Evolutionary conservation across 2,329 filamentous ascomycete genomes (phyloP).

Genomic region (Gremmenia infestans): DNA sequence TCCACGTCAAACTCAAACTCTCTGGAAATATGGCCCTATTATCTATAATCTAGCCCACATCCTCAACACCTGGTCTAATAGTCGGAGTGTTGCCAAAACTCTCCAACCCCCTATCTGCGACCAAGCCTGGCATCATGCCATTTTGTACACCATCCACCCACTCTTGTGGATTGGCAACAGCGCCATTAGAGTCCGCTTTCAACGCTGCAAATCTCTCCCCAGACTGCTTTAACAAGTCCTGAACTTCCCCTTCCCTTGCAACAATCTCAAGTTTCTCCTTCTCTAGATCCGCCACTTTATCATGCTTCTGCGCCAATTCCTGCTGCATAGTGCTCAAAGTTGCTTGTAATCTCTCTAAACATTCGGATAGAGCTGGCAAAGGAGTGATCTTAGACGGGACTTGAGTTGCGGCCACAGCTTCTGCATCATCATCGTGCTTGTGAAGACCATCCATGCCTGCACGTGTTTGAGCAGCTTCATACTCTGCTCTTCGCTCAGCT

Average conservation of each 20-base stretch:
- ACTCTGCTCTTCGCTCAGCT: conserved; percentile 70
- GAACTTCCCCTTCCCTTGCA: conserved; percentile 71
- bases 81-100: conserved; percentile 37
- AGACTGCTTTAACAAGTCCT: conserved; percentile 73
- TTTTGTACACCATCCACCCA: conserved; percentile 12
- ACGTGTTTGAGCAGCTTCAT: conserved; percentile 80
- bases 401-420: conserved; percentile 22
- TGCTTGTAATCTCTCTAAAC: conserved; percentile 57
- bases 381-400: conserved; percentile 62
- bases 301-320: conserved; percentile 54
- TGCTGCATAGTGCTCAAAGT: conserved; percentile 59
- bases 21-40: no score
- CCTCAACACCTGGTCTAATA: conserved; percentile 25
- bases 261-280: conserved; percentile 65
- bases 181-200: conserved; percentile 42
- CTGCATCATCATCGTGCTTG: conserved; percentile 40
- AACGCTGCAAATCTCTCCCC: conserved; percentile 64
- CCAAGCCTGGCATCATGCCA: conserved; percentile 6
- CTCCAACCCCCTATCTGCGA: conserved; percentile 32
- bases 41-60: conserved; percentile 19
- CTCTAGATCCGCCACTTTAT: conserved; percentile 60
- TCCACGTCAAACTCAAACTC: no score
- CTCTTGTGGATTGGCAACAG: conserved; percentile 17
- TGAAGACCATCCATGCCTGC: conserved; percentile 75
- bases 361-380: conserved; percentile 66